These are phyloP conservation scores for Alloteropsis semialata DNA, from an alignment of 176 grass and related monocot genomes.

Conservation along the genomic window DNA sequence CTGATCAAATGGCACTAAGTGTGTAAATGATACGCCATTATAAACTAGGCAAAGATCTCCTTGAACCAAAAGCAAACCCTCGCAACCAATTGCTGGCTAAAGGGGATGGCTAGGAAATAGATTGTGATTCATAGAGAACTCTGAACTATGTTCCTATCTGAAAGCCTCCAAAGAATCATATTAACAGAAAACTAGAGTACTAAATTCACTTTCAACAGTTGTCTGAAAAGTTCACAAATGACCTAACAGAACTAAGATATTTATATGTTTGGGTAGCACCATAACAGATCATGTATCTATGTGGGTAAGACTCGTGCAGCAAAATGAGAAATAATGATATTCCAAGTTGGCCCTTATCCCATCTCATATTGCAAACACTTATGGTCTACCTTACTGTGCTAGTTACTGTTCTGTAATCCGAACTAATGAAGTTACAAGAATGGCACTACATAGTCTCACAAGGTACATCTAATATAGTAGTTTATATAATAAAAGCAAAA, in stretches of 20 bases:
- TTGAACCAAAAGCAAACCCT: conserved; percentile 15
- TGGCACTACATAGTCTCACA: not conserved
- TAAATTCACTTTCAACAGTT: not conserved
- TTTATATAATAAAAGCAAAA: not conserved
- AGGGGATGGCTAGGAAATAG: not conserved
- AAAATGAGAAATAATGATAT: not conserved
- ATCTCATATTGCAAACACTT: not conserved
- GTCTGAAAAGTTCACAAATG: not conserved
- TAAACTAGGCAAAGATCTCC: conserved; percentile 21
- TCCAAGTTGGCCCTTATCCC: not conserved
- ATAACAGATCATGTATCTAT: not conserved
- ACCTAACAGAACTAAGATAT: not conserved
- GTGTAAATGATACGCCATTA: not conserved
- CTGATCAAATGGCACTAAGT: not conserved
- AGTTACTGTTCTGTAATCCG: not conserved
- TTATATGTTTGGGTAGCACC: not conserved
- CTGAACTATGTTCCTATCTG: not conserved
- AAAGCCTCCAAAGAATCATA: not conserved
- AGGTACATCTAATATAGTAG: not conserved
- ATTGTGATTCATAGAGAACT: not conserved
- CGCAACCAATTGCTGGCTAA: not conserved
- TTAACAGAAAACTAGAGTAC: not conserved
- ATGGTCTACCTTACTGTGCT: not conserved
- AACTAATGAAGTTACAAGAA: not conserved
- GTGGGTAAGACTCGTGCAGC: not conserved